phyloP scores from a whole-genome alignment of 164 flowering plant species.

The Aristolochia contorta region DNA sequence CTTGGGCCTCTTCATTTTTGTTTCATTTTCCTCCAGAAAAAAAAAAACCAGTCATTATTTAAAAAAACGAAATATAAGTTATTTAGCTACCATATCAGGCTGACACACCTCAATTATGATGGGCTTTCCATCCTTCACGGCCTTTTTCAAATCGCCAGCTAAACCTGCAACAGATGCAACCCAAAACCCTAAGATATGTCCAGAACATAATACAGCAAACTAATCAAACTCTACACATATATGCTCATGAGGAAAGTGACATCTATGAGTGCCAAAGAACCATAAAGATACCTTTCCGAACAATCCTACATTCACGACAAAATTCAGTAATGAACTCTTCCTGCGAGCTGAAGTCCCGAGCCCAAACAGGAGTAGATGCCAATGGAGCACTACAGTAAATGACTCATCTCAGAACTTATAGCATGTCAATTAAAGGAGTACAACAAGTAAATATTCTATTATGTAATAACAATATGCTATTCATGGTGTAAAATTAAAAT shows the following conservation, averaged over 20 bases:
- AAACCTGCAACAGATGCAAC: conserved; percentile 38
- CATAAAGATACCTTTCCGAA: conserved; percentile 69
- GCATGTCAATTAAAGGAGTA: too few species aligned
- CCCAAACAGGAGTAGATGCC: conserved; percentile 91
- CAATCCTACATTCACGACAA: conserved; percentile 93
- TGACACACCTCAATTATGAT: conserved; percentile 85
- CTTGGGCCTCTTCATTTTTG: too few species aligned
- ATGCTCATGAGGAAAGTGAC: neutral
- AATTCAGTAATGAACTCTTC: conserved; percentile 93
- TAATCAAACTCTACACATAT: neutral
- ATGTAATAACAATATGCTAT: too few species aligned
- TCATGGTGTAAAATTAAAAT: neutral
- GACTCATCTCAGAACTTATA: neutral
- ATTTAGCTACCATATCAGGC: too few species aligned
- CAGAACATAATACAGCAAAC: too few species aligned
- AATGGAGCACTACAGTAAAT: conserved; percentile 66
- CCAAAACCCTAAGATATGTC: too few species aligned
- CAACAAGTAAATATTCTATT: too few species aligned
- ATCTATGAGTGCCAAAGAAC: neutral
- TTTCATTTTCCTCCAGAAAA: too few species aligned
- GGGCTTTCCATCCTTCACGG: conserved; percentile 99
- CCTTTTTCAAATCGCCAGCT: conserved; percentile 98
- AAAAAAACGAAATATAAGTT: too few species aligned
- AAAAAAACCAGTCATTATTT: too few species aligned
- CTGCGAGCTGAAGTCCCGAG: conserved; percentile 69